A percentile compares a stretch with the other conserved stretches of the same genome.
phyloP scores from a whole-genome alignment of 768 basidiomycete species.

The Russula sp. region DNA sequence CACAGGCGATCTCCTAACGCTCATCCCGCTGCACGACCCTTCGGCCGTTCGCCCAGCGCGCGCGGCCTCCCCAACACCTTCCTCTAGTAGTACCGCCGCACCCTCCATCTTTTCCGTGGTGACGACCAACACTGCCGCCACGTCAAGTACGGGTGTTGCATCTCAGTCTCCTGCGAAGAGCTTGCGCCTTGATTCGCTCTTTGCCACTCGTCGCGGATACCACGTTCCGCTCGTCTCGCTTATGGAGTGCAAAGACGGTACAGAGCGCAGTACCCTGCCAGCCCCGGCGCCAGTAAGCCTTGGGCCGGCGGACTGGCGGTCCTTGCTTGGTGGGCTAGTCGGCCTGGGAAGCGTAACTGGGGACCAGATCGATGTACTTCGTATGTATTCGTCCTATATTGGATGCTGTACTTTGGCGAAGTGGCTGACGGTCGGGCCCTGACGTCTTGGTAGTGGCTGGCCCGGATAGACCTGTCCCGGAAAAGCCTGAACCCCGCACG shows the following conservation, averaged over 20 bases:
- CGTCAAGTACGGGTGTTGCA: neutral
- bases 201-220: slow-evolving; percentile 49
- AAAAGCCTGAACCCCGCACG: slow-evolving; percentile 26
- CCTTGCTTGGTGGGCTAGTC: slow-evolving; percentile 44
- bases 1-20: slow-evolving; percentile 22
- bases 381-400: slow-evolving; percentile 34
- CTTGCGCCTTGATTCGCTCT: slow-evolving; percentile 51
- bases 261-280: slow-evolving; percentile 35
- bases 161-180: slow-evolving; percentile 31
- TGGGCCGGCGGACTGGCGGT: slow-evolving; percentile 45
- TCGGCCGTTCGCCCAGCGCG: neutral
- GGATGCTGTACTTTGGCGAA: neutral
- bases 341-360: slow-evolving; percentile 43
- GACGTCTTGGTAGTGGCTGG: slow-evolving; percentile 49
- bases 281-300: slow-evolving; percentile 58
- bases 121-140: neutral
- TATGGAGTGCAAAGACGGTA: slow-evolving; percentile 32
- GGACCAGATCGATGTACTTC: slow-evolving; percentile 51
- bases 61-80: slow-evolving; percentile 27
- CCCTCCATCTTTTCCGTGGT: neutral
- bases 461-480: slow-evolving; percentile 51
- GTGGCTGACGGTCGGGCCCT: neutral
- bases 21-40: slow-evolving; percentile 14
- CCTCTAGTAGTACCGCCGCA: slow-evolving; percentile 26
- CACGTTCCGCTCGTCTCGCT: slow-evolving; percentile 49